These are phyloP conservation scores for Ceraceosorus guamensis DNA, from an alignment of 1,284 basidiomycete species.

Conservation along the genomic window DNA sequence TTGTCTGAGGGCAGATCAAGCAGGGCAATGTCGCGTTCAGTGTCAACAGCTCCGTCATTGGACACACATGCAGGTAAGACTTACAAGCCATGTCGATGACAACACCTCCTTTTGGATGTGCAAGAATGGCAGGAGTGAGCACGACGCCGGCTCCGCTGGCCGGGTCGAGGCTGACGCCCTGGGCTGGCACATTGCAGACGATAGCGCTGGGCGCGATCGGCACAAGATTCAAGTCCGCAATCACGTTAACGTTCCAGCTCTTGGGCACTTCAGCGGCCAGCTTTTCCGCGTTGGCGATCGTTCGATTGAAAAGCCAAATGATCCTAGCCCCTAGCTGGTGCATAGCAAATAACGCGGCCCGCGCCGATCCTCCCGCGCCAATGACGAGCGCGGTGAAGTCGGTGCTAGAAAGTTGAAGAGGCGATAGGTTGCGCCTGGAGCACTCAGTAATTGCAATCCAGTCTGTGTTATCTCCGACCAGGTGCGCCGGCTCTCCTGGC, in stretches of 20 bases:
- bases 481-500: neutral
- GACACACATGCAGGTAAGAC: neutral
- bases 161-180: conserved; percentile 22
- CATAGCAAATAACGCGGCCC: conserved; percentile 44
- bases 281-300: conserved; percentile 30
- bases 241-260: conserved; percentile 38
- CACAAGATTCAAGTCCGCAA: conserved; percentile 20
- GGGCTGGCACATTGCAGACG: conserved; percentile 43
- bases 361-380: conserved; percentile 44
- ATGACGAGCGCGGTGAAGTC: conserved; percentile 37
- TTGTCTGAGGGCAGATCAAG: conserved; percentile 17
- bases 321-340: conserved; percentile 34
- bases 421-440: conserved; percentile 16
- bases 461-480: conserved; percentile 46
- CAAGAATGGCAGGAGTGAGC: conserved; percentile 25
- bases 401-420: conserved; percentile 16
- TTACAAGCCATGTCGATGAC: conserved; percentile 45
- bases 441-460: conserved; percentile 41
- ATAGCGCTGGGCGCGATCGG: conserved; percentile 22
- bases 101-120: conserved; percentile 32
- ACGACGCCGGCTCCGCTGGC: conserved; percentile 23
- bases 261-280: conserved; percentile 26
- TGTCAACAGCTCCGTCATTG: too few species aligned
- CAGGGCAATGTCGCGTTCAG: neutral
- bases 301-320: conserved; percentile 46